Base-by-base conservation (phyloP, 1,284 basidiomycete genomes). In the Wallemia hederae region DNA sequence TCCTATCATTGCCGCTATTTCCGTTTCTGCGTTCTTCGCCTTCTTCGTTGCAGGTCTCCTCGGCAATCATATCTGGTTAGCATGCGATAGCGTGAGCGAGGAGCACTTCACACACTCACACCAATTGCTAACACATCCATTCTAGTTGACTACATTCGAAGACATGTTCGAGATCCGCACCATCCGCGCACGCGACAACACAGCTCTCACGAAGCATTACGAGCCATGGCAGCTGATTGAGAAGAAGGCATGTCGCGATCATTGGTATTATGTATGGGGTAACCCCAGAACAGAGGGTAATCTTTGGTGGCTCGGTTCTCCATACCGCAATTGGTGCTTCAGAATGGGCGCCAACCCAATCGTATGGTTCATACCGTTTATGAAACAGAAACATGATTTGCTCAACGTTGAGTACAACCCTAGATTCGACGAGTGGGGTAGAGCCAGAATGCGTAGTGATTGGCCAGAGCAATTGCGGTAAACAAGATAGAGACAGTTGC, bases 231-330 rank as follows among this genome's bases (percentile, higher is more conserved):
- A 34, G 49, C 5, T 59, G 55, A 58, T 60, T 61, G 60, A 61
- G 73, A 71, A 24, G 78, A 76, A 66, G 67, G 70, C 39, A 28
- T 77, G 72, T n/a, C 66, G 63, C 39, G 69, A 66, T 57, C 69
- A 74, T 28, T 89, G 85, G 82, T 79, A 88, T 65, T 66, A 69
- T 3, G 80, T 85, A 64, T 90, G 85, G 85, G 87, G 88, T 0
- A 67, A 72, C 26, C 74, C 82, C 1, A 74, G 75, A 3, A 76
- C 70, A 24, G 85, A 90, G 66, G 87, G 83, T 0, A 82, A 90
- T 68, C 70, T 87, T 2, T 92, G 86, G 86, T 90, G 84, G 83
- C 70, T 81, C 33, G 87, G 80, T 17, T 77, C 74, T 64, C 63
- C 64, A 55, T 67, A 74, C 24, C 70, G 69, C 39, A 85, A 82